Evolutionary conservation across 1,284 basidiomycete genomes (phyloP).

Genomic region (Ganoderma sinense): DNA sequence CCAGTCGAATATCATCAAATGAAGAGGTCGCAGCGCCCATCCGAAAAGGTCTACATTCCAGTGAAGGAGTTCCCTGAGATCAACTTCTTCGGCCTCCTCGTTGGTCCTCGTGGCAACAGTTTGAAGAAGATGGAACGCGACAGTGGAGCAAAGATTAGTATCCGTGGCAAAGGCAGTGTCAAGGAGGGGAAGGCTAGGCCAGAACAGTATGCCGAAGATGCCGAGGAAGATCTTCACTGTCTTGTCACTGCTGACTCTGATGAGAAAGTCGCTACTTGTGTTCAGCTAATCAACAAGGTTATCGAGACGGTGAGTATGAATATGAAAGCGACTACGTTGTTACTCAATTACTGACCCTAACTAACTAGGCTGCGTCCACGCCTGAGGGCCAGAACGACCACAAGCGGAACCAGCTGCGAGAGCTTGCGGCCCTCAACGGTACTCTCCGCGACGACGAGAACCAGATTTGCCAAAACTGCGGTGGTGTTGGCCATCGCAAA

Average conservation of each 20-base stretch:
- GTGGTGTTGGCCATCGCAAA: constrained; percentile 93
- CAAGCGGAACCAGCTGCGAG: constrained; percentile 98
- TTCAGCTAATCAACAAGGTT: constrained; percentile 95
- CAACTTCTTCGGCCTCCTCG: constrained; percentile 98
- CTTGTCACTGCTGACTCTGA: constrained; percentile 94
- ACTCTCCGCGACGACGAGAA: constrained; percentile 99
- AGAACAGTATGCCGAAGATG: constrained; percentile 93
- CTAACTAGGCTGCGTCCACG: constrained; percentile 89
- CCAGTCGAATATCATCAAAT: constrained; percentile 96
- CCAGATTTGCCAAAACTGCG: constrained; percentile 98
- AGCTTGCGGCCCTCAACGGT: constrained; percentile 97
- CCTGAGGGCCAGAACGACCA: constrained; percentile 99
- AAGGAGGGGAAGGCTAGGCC: constrained; percentile 98
- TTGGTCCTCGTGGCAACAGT: constrained; percentile 98
- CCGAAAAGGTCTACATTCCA: constrained; percentile 99
- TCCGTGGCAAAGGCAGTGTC: constrained; percentile 97
- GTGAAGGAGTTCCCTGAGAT: constrained; percentile 99
- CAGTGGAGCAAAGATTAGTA: constrained; percentile 98
- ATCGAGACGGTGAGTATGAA: constrained; percentile 88
- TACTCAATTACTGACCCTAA: constrained; percentile 18
- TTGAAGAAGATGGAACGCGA: constrained; percentile 99
- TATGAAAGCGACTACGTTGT: constrained; percentile 27
- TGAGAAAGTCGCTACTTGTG: constrained; percentile 91
- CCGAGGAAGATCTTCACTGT: constrained; percentile 99
- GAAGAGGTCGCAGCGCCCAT: constrained; percentile 89